These are phyloP conservation scores for Myochromella boudieri DNA, from an alignment of 768 basidiomycete species.

Conservation along the genomic window DNA sequence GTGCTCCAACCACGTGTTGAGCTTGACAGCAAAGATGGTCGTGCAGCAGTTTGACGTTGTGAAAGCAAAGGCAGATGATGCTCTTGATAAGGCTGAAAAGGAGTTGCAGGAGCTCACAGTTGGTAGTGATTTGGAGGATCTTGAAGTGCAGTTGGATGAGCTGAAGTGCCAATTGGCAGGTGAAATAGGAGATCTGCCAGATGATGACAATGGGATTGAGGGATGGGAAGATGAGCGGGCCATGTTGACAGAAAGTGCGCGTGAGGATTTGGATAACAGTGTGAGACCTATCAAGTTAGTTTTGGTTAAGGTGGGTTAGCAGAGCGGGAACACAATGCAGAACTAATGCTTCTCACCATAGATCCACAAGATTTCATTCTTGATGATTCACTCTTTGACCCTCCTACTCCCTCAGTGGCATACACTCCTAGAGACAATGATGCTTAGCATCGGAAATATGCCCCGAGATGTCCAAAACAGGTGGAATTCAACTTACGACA, in stretches of 20 bases:
- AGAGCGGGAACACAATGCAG: not conserved
- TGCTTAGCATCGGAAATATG: conserved; percentile 14
- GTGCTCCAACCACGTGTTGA: conserved; percentile 37
- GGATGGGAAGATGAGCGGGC: conserved; percentile 25
- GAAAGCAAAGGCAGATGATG: conserved; percentile 11
- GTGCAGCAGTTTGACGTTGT: conserved; percentile 29
- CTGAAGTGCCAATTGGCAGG: conserved; percentile 9
- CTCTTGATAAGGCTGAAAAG: conserved; percentile 1
- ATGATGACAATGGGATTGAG: conserved; percentile 18
- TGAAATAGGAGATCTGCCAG: conserved; percentile 9
- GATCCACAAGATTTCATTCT: conserved; percentile 5
- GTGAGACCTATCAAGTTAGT: conserved; percentile 23
- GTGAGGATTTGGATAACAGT: conserved; percentile 12
- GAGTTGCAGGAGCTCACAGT: conserved; percentile 15
- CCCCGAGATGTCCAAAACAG: conserved; percentile 29
- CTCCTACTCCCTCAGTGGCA: conserved; percentile 10
- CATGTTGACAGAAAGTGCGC: conserved; percentile 8
- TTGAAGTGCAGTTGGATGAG: conserved; percentile 10
- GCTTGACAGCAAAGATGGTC: conserved; percentile 30
- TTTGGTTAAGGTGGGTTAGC: conserved; percentile 30
- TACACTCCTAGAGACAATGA: conserved; percentile 4
- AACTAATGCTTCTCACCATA: not conserved
- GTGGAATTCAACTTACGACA: conserved; percentile 32
- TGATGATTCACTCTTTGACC: conserved; percentile 9
- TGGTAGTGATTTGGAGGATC: conserved; percentile 13